Evolutionary conservation across 345 rosid genomes (phyloP).

Genomic region (Syzygium aromaticum): DNA sequence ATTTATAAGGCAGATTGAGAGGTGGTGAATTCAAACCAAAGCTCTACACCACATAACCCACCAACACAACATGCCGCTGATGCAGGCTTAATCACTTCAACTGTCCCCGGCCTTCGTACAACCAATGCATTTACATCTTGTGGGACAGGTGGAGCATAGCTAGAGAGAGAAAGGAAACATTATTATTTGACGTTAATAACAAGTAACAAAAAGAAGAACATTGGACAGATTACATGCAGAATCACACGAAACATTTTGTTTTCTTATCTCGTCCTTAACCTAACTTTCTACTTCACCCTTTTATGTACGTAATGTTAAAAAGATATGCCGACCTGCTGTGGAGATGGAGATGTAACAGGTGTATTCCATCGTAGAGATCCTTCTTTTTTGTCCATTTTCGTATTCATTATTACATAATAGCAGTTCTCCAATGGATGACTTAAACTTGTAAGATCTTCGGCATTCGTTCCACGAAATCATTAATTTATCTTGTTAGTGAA

Average conservation of each 20-base stretch:
- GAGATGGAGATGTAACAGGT: not conserved
- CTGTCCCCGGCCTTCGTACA: slow-evolving; percentile 20
- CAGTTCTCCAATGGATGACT: not conserved
- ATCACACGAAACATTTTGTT: not conserved
- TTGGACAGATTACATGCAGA: not conserved
- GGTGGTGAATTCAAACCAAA: not conserved
- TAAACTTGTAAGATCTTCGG: not conserved
- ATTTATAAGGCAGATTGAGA: not conserved
- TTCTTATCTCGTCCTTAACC: not conserved
- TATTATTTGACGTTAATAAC: not conserved
- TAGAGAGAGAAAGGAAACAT: not conserved
- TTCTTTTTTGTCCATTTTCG: not conserved
- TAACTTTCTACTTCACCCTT: not conserved
- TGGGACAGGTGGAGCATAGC: slow-evolving; percentile 9
- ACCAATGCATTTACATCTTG: slow-evolving; percentile 9
- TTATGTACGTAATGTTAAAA: not conserved
- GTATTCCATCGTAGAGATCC: not conserved
- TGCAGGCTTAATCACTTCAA: slow-evolving; percentile 21
- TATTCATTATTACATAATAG: not conserved
- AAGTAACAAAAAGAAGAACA: not conserved
- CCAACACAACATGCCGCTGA: not conserved
- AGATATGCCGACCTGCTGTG: not conserved
- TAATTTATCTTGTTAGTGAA: not conserved
- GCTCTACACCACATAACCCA: not conserved
- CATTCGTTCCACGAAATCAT: not conserved